Evolutionary conservation across 176 grass and related monocot species (phyloP), one percentile per base, ranked within the genome.

Genomic region (Ampelocalamus luodianensis): DNA sequence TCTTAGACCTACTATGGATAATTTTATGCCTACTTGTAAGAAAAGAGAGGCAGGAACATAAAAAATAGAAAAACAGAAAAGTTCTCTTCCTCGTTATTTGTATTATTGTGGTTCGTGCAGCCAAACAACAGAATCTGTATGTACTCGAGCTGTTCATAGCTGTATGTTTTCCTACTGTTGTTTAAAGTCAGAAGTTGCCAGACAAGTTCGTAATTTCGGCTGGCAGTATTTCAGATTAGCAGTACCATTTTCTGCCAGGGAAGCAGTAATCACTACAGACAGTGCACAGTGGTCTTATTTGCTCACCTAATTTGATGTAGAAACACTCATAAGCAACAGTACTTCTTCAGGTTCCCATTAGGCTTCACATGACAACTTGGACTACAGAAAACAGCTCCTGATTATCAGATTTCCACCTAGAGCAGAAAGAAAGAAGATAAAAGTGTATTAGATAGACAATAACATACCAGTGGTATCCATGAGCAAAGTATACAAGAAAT

Each of bases 231-330:
- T 26, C 9, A 66, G 43, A 13, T 64, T 79, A 46, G 63, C 46
- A 71, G 69, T 89, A 81, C 71, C 32, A 61, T 14, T 50, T 76
- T 70, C 34, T 77, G 54, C 44, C 18, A 72, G 75, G 20, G 68
- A 58, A 79, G 68, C 43, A 49, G 49, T 32, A 62, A 60, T 74
- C 22, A 69, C n/a, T 9, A 71, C 37, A 39, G 40, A 71, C 27
- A 85, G 58, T 55, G 58, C n/a, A 63, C 44, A 68, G 5, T 48
- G 38, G 65, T 59, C n/a, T 72, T 56, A 40, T 86, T 90, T 78
- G 43, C 20, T 78, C 58, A 73, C 48, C 27, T 8, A 66, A 29
- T 64, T 68, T 43, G 46, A 40, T 53, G 56, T 72, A 72, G 2
- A 65, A 82, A 34, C 61, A 16, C n/a, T 71, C 39, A 43, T 26